A percentile compares a stretch with the other conserved stretches of the same genome.
Evolutionary conservation across 2,329 filamentous ascomycete species (phyloP).

Genomic region (Penicillium sp.): DNA sequence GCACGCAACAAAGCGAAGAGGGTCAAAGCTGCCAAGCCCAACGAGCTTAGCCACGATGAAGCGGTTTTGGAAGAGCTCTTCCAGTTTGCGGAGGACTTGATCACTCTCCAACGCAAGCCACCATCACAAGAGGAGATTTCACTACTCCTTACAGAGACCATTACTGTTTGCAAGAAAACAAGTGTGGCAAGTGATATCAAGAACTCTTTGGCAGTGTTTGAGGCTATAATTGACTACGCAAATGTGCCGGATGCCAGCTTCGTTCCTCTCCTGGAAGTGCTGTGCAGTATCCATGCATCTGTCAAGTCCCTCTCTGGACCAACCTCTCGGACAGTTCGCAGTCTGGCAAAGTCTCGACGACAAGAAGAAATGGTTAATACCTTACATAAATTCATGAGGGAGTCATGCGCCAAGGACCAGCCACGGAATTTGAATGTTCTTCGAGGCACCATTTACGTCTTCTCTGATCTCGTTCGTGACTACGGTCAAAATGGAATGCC

Average conservation of each 20-base stretch:
- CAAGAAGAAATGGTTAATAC: constrained; percentile 40
- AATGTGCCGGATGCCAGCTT: constrained; percentile 41
- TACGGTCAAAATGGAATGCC: constrained; percentile 41
- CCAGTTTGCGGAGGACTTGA: constrained; percentile 43
- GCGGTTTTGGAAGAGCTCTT: constrained; percentile 39
- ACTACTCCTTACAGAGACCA: constrained; percentile 36
- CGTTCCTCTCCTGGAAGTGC: constrained; percentile 38
- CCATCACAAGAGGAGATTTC: constrained; percentile 37
- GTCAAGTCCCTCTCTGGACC: constrained; percentile 44
- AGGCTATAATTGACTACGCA: constrained; percentile 43
- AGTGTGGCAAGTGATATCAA: constrained; percentile 44
- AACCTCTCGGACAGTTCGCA: constrained; percentile 43
- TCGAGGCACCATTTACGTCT: constrained; percentile 41
- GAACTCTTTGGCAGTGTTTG: constrained; percentile 41
- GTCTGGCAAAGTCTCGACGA: constrained; percentile 39
- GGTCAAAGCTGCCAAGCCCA: constrained; percentile 31
- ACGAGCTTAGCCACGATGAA: constrained; percentile 34
- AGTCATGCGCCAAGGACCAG: constrained; percentile 30
- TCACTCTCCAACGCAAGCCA: constrained; percentile 42
- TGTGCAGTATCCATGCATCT: constrained; percentile 46
- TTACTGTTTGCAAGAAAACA: constrained; percentile 42
- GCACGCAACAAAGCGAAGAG: constrained; percentile 40
- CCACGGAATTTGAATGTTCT: constrained; percentile 40
- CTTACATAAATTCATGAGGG: constrained; percentile 37
- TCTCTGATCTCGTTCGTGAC: constrained; percentile 41